A percentile compares a stretch with the other conserved stretches of the same genome.
phyloP scores from a whole-genome alignment of 176 grass and related monocot species.

The Rhynchospora breviuscula region DNA sequence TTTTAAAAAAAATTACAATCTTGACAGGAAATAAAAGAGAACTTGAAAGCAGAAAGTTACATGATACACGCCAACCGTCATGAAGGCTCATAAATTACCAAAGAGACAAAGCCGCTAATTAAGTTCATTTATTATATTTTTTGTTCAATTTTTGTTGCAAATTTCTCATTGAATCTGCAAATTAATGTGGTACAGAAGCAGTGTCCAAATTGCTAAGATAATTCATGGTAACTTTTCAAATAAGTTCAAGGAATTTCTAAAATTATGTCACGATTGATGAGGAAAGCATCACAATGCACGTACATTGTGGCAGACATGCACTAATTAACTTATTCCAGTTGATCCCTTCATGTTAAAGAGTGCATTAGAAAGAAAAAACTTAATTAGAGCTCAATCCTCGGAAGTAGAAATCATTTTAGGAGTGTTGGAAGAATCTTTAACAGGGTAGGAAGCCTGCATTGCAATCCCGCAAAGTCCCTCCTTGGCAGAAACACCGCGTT shows the following conservation, averaged over 20 bases:
- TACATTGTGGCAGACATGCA: neutral
- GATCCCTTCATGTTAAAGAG: neutral
- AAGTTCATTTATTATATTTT: no score
- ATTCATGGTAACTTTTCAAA: neutral
- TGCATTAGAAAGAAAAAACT: neutral
- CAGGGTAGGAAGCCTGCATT: conserved; percentile 46
- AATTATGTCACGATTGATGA: neutral
- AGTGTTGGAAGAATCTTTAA: conserved; percentile 14
- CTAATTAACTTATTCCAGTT: neutral
- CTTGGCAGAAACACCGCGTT: conserved; percentile 33
- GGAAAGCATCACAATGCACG: neutral
- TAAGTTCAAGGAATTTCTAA: neutral
- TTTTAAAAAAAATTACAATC: no score
- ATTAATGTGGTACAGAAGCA: neutral
- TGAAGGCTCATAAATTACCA: neutral
- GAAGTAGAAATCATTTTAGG: neutral
- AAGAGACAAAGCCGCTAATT: no score
- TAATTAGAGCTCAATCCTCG: neutral
- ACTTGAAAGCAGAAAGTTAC: no score
- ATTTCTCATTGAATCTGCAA: neutral
- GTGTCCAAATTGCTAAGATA: no score
- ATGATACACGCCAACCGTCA: neutral
- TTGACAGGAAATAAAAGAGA: no score
- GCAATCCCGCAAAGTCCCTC: conserved; percentile 72
- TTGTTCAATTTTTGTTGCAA: neutral